These are phyloP conservation scores for Passalora sequoiae DNA, from an alignment of 2,329 filamentous ascomycete genomes.

Conservation along the genomic window DNA sequence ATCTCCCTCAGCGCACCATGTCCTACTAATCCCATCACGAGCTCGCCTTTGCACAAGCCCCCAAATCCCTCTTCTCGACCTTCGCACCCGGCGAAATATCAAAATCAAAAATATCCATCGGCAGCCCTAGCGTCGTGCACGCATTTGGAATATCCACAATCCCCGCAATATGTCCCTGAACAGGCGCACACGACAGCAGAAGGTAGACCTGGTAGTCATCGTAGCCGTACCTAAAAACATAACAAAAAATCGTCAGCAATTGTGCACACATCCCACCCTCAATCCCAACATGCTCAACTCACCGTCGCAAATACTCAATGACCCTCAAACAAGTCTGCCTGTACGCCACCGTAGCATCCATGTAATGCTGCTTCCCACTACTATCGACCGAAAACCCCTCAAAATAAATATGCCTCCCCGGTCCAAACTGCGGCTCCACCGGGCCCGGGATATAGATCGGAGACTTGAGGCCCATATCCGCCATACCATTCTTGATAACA, in stretches of 20 bases:
- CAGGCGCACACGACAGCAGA: conserved; percentile 74
- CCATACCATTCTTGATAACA: conserved; percentile 76
- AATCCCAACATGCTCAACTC: neutral
- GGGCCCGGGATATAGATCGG: conserved; percentile 83
- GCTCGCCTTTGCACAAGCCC: conserved; percentile 61
- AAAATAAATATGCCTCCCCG: conserved; percentile 75
- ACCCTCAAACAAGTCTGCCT: conserved; percentile 71
- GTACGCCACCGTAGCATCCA: conserved; percentile 83
- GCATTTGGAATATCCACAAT: conserved; percentile 72
- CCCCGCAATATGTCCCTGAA: conserved; percentile 83
- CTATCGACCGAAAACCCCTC: conserved; percentile 89
- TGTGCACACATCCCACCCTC: neutral
- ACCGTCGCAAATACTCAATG: conserved; percentile 42
- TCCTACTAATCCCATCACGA: conserved; percentile 6
- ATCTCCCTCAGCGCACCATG: too few species aligned
- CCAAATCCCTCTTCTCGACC: conserved; percentile 62
- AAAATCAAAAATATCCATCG: conserved; percentile 93
- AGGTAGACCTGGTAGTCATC: conserved; percentile 77
- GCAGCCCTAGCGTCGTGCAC: conserved; percentile 80
- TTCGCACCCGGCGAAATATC: conserved; percentile 68
- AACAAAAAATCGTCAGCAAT: conserved; percentile 54
- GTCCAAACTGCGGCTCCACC: conserved; percentile 82
- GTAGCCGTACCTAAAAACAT: too few species aligned
- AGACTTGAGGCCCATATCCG: conserved; percentile 68
- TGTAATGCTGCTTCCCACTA: conserved; percentile 80